A percentile compares a stretch with the other conserved stretches of the same genome.
Conservation (phyloP, 306 rosid species). For the Prunus mira region DNA sequence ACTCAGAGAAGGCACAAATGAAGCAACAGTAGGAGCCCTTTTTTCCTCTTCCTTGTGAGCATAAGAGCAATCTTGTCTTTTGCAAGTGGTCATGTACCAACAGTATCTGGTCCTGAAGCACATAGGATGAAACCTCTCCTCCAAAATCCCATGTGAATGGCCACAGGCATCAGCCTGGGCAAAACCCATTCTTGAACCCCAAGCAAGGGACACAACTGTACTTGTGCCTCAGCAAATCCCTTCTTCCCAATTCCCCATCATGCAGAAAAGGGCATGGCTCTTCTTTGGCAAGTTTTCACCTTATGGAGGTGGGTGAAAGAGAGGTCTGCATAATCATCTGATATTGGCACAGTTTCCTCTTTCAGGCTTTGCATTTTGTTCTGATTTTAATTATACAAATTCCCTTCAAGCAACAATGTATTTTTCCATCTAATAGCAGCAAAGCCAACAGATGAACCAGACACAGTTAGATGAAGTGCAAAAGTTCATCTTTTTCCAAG, state of each 20-base stretch:
- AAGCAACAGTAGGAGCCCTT: not conserved
- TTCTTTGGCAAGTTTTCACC: not conserved
- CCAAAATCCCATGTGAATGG: not conserved
- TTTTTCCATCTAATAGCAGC: not conserved
- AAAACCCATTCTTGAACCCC: no score
- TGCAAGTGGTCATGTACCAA: no score
- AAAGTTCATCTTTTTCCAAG: not conserved
- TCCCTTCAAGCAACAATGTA: not conserved
- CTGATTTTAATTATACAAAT: not conserved
- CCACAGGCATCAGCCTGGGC: no score
- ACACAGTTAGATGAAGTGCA: not conserved
- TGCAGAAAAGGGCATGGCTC: conserved; percentile 6
- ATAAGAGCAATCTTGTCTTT: conserved; percentile 1
- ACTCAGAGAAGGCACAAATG: not conserved
- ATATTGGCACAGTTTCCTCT: not conserved
- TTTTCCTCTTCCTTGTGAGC: not conserved
- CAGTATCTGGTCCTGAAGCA: not conserved
- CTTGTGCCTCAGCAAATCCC: not conserved
- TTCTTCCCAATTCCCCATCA: not conserved
- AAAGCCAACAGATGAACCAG: not conserved
- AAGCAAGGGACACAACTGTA: no score
- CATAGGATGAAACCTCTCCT: conserved; percentile 6
- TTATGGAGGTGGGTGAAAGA: not conserved
- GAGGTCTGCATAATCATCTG: not conserved
- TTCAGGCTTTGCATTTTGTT: not conserved